A percentile compares a stretch with the other conserved stretches of the same genome.
Evolutionary conservation across 208 protist genomes (phyloP).

Genomic region (Lotmaria passim): DNA sequence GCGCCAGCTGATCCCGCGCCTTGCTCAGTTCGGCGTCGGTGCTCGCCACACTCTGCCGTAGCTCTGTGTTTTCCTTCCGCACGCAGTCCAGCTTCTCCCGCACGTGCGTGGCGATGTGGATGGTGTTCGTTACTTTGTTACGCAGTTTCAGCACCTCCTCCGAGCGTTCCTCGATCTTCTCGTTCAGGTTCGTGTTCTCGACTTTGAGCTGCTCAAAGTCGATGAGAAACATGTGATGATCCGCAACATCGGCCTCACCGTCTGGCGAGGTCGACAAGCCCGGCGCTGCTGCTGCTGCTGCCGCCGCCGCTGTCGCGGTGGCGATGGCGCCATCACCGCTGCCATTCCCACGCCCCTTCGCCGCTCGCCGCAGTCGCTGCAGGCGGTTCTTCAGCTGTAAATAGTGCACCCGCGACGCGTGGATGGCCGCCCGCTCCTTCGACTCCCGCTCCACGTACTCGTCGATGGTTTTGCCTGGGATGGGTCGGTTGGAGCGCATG

Average conservation of each 20-base stretch:
- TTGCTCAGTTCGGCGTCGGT: conserved; percentile 90
- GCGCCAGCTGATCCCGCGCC: conserved; percentile 88
- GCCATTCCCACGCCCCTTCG: conserved; percentile 25
- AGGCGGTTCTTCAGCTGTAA: conserved; percentile 89
- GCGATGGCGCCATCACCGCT: too few species aligned
- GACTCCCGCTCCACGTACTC: conserved; percentile 80
- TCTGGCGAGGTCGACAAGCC: conserved; percentile 1
- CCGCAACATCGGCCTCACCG: conserved; percentile 72
- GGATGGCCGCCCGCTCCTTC: conserved; percentile 78
- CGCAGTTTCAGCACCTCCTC: conserved; percentile 97
- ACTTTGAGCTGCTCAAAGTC: conserved; percentile 99
- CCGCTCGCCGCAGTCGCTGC: conserved; percentile 65
- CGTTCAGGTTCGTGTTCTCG: conserved; percentile 98
- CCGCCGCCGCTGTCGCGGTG: not conserved
- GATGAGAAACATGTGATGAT: conserved; percentile 96
- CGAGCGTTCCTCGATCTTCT: conserved; percentile 99
- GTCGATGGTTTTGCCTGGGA: conserved; percentile 70
- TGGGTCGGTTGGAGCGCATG: conserved; percentile 73
- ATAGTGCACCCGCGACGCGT: conserved; percentile 87
- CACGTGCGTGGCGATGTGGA: conserved; percentile 98
- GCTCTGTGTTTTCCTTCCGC: conserved; percentile 87
- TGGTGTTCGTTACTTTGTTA: conserved; percentile 95
- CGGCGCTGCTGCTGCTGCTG: not conserved
- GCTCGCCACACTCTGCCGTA: conserved; percentile 87
- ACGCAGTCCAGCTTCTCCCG: conserved; percentile 98